phyloP scores from a whole-genome alignment of 2,329 filamentous ascomycete genomes.

The Didymella lethalis region DNA sequence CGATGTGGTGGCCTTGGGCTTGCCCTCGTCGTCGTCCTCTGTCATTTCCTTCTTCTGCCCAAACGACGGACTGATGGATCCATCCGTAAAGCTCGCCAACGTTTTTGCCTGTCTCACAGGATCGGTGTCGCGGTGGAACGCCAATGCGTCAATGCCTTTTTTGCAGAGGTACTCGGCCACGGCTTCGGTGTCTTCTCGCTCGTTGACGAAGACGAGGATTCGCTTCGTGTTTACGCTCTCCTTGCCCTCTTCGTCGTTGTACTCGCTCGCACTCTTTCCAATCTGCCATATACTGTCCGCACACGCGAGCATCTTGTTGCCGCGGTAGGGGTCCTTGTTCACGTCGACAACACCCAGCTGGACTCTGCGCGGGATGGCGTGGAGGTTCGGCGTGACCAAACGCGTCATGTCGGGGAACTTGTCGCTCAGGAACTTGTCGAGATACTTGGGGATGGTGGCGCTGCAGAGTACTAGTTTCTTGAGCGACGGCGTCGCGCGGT shows the following conservation, averaged over 20 bases:
- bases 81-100: conserved; percentile 70
- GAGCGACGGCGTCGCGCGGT: conserved; percentile 80
- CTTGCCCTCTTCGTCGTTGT: conserved; percentile 49
- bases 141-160: conserved; percentile 89
- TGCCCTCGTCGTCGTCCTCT: not conserved
- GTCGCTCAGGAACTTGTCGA: conserved; percentile 83
- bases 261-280: conserved; percentile 63
- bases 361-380: conserved; percentile 92
- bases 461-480: conserved; percentile 92
- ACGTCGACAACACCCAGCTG: conserved; percentile 94
- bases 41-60: conserved; percentile 4
- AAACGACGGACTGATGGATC: conserved; percentile 20
- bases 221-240: conserved; percentile 75
- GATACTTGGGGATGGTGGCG: conserved; percentile 88
- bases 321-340: conserved; percentile 88
- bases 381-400: conserved; percentile 92
- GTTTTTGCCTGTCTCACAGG: conserved; percentile 80
- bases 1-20: conserved; percentile 16
- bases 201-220: conserved; percentile 95
- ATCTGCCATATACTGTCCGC: conserved; percentile 95
- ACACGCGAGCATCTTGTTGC: conserved; percentile 91
- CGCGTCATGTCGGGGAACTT: conserved; percentile 84
- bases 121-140: conserved; percentile 83
- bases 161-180: conserved; percentile 78
- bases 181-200: conserved; percentile 85